Evolutionary conservation across 2,329 filamentous ascomycete genomes (phyloP), one percentile per base, ranked within the genome.

Genomic region (Alternaria brassicicola): DNA sequence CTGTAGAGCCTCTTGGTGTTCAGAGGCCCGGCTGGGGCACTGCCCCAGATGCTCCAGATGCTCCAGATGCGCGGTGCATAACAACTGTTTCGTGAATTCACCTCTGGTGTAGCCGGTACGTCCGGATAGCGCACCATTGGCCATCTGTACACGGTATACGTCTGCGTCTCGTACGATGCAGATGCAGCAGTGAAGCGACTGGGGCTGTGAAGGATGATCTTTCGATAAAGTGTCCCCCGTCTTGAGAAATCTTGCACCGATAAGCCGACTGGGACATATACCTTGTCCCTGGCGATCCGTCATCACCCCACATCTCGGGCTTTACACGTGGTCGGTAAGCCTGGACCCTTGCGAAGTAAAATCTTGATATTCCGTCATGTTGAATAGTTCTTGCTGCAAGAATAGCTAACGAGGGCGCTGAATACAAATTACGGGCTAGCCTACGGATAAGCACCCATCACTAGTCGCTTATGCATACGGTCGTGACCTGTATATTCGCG

Each of bases 121-220:
- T 19, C 23, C 39, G 31, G 35, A 49, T 36, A 30, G 33, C 38
- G 36, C 38, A 19, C 36, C 51, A 35, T 23, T 41, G 26, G 19
- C 43, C n/a, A 46, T 47, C 36, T 28, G 38, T 48, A 30, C n/a
- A 19, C 41, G 30, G 28, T 39, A 33, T 15, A 23, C 42, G 8
- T 6, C 31, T 25, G 42, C 25, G 12, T 43, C 30, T 30, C 57
- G 21, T 35, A 39, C 25, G 25, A 36, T 23, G 35, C 35, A 25
- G 42, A 42, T 15, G 23, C 35, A 25, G 42, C 26, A 48, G 52
- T 41, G 59, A 64, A 51, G 63, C 61, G 50, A 62, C 30, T 28
- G 59, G 55, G 65, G 63, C 63, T 68, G 64, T 66, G 59, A 50
- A 55, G 55, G 56, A 63, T 66, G 58, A n/a, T 31, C 43, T 23